Evolutionary conservation across 2,329 filamentous ascomycete species (phyloP), one percentile per base, ranked within the genome.

Genomic region (Alternaria triticimaculans): DNA sequence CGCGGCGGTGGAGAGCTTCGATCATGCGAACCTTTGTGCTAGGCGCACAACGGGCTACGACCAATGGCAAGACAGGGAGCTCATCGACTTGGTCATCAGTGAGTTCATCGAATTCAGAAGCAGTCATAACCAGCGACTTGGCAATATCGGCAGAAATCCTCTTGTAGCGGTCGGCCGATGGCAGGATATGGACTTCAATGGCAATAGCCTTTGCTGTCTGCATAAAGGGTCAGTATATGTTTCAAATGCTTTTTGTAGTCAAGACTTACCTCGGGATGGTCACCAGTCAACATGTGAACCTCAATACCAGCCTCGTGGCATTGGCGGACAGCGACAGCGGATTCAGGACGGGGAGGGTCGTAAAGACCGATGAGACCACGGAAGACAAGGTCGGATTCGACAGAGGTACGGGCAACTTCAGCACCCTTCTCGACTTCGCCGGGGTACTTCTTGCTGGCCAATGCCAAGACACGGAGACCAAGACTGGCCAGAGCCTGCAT

Each of bases 21-120:
- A 97, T 94, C 93, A 97, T 96, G 63, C 92, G 89, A 5, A 93
- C 93, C 81, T 97, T 97, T 43, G 93, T 96, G 63, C 92, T 88
- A 0, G 94, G 93, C 1, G 92, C 91, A 76, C 93, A 96, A 41
- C 93, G 90, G 41, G 93, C 93, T 64, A 96, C 90, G 9, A 96
- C 93, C 1, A 95, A 84, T 3, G 93, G 93, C 3, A 96, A 83
- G 44, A 93, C 88, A 5, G 90, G 89, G 15, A 96, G 83, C 0
- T 85, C 84, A 68, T 92, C 93, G 58, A 96, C 92, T 77, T 96
- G 87, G 0, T 84, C 87, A 50, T 96, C 91, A 0, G 87, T 87
- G 67, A 96, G 84, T 65, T 88, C 89, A 77, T 96, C 93, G 69
- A 97, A 95, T 67, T 94, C 88, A 28, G 88, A 76, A 51, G 76